phyloP scores from a whole-genome alignment of 2,329 filamentous ascomycete species.

The Microascus cirrosus region DNA sequence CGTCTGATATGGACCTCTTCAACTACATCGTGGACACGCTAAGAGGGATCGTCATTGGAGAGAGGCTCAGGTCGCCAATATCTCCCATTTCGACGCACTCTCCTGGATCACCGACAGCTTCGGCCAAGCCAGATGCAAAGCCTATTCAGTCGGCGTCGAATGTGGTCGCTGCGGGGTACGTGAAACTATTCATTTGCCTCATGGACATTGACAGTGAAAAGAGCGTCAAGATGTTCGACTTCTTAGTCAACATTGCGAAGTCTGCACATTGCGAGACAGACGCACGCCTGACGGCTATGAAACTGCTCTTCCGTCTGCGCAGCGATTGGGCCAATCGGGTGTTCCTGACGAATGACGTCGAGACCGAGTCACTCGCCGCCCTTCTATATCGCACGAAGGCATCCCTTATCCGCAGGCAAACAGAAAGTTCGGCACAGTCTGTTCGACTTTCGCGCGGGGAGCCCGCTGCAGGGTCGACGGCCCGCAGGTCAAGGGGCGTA shows the following conservation, averaged over 20 bases:
- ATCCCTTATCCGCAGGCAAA: conserved; percentile 36
- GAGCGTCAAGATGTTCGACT: conserved; percentile 48
- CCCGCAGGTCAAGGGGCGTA: conserved; percentile 36
- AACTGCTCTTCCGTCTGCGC: conserved; percentile 69
- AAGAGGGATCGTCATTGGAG: conserved; percentile 34
- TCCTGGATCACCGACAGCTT: conserved; percentile 10
- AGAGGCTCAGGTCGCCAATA: conserved; percentile 32
- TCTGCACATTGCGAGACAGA: conserved; percentile 51
- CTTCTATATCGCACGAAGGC: conserved; percentile 56
- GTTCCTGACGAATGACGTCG: conserved; percentile 57
- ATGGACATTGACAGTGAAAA: conserved; percentile 58
- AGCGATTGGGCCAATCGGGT: conserved; percentile 73
- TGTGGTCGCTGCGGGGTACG: conserved; percentile 59
- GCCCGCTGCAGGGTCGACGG: conserved; percentile 6
- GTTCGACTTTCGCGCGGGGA: conserved; percentile 1
- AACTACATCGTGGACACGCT: conserved; percentile 43
- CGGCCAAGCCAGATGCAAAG: conserved; percentile 5
- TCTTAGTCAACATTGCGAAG: conserved; percentile 52
- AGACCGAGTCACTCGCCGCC: conserved; percentile 62
- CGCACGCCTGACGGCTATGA: conserved; percentile 63
- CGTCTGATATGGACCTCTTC: conserved; percentile 48
- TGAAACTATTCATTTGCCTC: conserved; percentile 64
- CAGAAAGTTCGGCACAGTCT: conserved; percentile 28
- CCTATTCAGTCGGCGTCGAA: conserved; percentile 46
- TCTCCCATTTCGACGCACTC: conserved; percentile 12